phyloP scores from a whole-genome alignment of 805 yeast genomes.

The Metschnikowia baotianmanensis region DNA sequence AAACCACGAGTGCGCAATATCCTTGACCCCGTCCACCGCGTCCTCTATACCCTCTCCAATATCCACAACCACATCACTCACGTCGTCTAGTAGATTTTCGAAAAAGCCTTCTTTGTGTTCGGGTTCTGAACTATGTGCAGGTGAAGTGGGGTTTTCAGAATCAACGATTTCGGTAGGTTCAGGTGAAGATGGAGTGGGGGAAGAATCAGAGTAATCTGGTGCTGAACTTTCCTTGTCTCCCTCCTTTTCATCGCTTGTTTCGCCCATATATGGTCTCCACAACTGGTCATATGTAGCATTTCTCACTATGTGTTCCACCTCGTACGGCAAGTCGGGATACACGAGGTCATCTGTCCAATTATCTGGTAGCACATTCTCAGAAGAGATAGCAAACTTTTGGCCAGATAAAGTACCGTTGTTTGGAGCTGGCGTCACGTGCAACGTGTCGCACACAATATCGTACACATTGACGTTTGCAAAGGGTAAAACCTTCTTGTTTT shows the following conservation, averaged over 20 bases:
- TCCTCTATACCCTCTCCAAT: slow-evolving; percentile 17
- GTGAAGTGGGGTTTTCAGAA: neutral
- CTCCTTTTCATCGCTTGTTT: slow-evolving; percentile 5
- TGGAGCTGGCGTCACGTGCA: slow-evolving; percentile 47
- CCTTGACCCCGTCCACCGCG: slow-evolving; percentile 15
- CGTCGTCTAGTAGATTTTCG: slow-evolving; percentile 19
- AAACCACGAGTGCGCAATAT: slow-evolving; percentile 14
- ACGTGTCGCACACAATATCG: slow-evolving; percentile 66
- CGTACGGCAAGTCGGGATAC: slow-evolving; percentile 53
- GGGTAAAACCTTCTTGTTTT: slow-evolving; percentile 47
- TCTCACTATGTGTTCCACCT: slow-evolving; percentile 42
- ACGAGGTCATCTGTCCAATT: slow-evolving; percentile 47
- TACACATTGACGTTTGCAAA: slow-evolving; percentile 73
- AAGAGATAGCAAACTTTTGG: slow-evolving; percentile 21
- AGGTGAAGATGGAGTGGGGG: neutral
- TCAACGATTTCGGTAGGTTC: neutral
- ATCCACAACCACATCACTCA: slow-evolving; percentile 18
- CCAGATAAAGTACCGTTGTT: slow-evolving; percentile 54
- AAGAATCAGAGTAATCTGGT: neutral
- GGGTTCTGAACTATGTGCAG: neutral
- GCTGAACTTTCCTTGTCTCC: neutral
- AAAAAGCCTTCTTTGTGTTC: slow-evolving; percentile 5
- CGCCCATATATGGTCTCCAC: slow-evolving; percentile 23
- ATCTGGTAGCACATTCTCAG: slow-evolving; percentile 29
- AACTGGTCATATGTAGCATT: slow-evolving; percentile 53